Conservation (phyloP, 1,139 yeast species). For the Spathaspora sp. region DNA sequence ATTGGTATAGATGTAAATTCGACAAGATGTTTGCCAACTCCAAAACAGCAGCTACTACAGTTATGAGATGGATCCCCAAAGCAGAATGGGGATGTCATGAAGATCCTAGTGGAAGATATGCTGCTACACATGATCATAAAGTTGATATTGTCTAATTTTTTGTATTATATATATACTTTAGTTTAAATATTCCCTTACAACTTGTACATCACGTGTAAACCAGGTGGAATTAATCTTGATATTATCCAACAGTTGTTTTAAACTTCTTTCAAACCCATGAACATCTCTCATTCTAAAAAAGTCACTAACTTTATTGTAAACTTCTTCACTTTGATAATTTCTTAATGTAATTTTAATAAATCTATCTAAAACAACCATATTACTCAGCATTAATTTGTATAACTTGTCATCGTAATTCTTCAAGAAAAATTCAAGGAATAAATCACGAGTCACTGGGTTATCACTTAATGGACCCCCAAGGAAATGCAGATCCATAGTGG, state of each 20-base stretch:
- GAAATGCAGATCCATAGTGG: conserved; percentile 73
- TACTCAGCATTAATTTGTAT: conserved; percentile 48
- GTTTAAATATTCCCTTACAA: conserved; percentile 27
- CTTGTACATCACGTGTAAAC: conserved; percentile 35
- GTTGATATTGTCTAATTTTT: conserved; percentile 22
- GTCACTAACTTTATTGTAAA: conserved; percentile 41
- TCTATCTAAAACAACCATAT: conserved; percentile 64
- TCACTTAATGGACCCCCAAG: conserved; percentile 51
- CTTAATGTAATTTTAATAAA: conserved; percentile 54
- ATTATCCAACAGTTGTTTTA: conserved; percentile 54
- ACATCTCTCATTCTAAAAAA: conserved; percentile 59
- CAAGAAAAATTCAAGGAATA: conserved; percentile 58
- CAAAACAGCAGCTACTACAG: conserved; percentile 94
- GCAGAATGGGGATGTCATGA: conserved; percentile 99
- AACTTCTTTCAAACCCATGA: conserved; percentile 61
- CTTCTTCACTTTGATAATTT: conserved; percentile 44
- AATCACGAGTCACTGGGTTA: conserved; percentile 49
- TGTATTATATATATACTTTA: not conserved
- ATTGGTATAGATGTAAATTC: conserved; percentile 96
- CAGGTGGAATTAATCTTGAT: conserved; percentile 50
- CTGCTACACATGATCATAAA: conserved; percentile 75
- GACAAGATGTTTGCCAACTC: conserved; percentile 82
- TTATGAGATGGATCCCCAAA: conserved; percentile 99
- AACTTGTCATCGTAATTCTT: conserved; percentile 50
- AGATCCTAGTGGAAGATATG: conserved; percentile 97